These are phyloP conservation scores for Neofusicoccum cordaticola DNA, from an alignment of 2,329 filamentous ascomycete species.

Conservation along the genomic window DNA sequence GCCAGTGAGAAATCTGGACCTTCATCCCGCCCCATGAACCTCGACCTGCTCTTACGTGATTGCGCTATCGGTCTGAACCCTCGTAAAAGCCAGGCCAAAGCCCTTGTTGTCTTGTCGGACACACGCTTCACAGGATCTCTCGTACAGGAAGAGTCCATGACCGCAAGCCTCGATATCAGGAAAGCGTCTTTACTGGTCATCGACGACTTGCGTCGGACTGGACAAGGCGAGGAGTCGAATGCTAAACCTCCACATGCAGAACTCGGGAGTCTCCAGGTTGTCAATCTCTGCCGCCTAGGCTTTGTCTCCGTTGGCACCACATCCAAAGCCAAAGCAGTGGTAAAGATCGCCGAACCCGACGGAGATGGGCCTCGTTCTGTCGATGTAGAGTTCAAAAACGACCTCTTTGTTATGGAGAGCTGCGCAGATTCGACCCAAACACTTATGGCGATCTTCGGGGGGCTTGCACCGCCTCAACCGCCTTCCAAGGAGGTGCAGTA, in stretches of 20 bases:
- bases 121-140: constrained; percentile 62
- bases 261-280: constrained; percentile 43
- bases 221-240: constrained; percentile 21
- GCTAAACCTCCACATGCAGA: constrained; percentile 9
- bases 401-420: constrained; percentile 85
- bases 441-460: constrained; percentile 73
- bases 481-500: constrained; percentile 83
- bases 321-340: constrained; percentile 69
- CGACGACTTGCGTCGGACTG: constrained; percentile 62
- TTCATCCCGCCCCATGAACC: constrained; percentile 47
- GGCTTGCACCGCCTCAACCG: constrained; percentile 76
- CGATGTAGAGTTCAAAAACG: constrained; percentile 78
- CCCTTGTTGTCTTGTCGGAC: constrained; percentile 75
- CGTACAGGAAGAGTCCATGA: constrained; percentile 51
- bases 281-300: constrained; percentile 59
- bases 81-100: constrained; percentile 69
- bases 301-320: constrained; percentile 87
- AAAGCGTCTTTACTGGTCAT: constrained; percentile 82
- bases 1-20: constrained; percentile 24
- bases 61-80: constrained; percentile 85
- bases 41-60: constrained; percentile 76
- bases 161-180: constrained; percentile 65
- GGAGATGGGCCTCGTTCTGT: constrained; percentile 63
- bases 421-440: constrained; percentile 98
- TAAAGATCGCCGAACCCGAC: constrained; percentile 59